Conservation (phyloP, 495 filamentous ascomycete species). For the Venustampulla echinocandica region DNA sequence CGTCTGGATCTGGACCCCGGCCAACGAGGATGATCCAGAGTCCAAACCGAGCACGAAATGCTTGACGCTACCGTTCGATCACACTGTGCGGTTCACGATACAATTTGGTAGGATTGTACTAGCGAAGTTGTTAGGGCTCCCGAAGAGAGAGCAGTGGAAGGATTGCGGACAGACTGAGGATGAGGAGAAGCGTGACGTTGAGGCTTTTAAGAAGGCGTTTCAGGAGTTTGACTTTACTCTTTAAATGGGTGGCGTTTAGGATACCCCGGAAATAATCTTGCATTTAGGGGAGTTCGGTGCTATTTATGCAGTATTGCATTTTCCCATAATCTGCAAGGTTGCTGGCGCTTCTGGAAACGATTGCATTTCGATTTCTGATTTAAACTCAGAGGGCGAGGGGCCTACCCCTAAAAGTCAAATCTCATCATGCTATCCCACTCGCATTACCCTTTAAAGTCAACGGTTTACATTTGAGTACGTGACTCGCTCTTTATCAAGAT, state of each 20-base stretch:
- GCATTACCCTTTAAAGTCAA: no score
- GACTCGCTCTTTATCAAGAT: no score
- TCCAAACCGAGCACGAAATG: constrained; percentile 36
- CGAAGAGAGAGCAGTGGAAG: constrained; percentile 67
- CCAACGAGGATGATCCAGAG: constrained; percentile 29
- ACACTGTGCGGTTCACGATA: constrained; percentile 44
- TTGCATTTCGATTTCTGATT: no score
- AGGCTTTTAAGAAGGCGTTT: constrained; percentile 75
- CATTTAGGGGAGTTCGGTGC: constrained; percentile 1
- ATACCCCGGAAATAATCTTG: constrained; percentile 1
- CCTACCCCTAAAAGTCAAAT: no score
- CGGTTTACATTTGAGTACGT: no score
- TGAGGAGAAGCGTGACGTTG: constrained; percentile 74
- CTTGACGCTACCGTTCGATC: constrained; percentile 38
- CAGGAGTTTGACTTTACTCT: constrained; percentile 72
- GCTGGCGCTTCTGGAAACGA: no score
- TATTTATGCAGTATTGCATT: not conserved
- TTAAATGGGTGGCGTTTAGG: constrained; percentile 14
- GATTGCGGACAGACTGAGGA: constrained; percentile 67
- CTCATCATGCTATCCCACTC: no score
- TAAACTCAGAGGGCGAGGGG: no score
- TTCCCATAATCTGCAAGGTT: no score
- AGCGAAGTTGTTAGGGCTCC: constrained; percentile 75
- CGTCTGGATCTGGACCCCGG: constrained; percentile 63
- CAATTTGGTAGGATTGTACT: constrained; percentile 69